Evolutionary conservation across 352 stramenopile species (phyloP), one percentile per base, ranked within the genome.

Genomic region (Phytopythium mirpurense): DNA sequence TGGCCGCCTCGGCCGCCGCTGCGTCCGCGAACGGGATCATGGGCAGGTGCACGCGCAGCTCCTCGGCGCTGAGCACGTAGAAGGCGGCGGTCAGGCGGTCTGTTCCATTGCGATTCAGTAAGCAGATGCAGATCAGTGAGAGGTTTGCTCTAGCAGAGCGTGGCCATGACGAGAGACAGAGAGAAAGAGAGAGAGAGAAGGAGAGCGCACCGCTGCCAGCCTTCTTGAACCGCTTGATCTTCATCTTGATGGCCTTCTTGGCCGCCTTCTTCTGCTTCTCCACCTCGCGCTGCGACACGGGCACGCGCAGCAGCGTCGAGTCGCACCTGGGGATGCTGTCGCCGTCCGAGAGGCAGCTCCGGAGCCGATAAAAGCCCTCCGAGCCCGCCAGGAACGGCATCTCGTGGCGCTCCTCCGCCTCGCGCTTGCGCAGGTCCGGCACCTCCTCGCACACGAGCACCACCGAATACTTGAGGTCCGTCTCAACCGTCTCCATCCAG

Each of bases 171-270:
- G 0, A 40, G 1, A 6, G 4, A 42, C 29, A 32, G 7, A 32
- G 1, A 2, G 2, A 29, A 4, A 14, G 57, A 1, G 1, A 31
- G 5, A n/a, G 36, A 53, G 34, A 12, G 35, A n/a, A 21, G 27
- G 31, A 42, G 10, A 51, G 56, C 63, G 47, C 43, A 83, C 76
- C 74, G 32, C 65, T 64, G 10, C 75, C 70, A 5, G 52, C 29
- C 58, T 91, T 92, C 56, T 92, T 94, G 63, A 91, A 88, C 62
- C 86, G 90, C 54, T 94, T 94, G 65, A 94, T 90, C 57, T 86
- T 85, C 57, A 88, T 90, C 62, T 92, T 94, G 60, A 94, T 69
- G 15, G 71, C 63, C 27, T 94, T 94, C 59, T 92, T 91, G 16
- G 60, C 67, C 1, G 68, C 63, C 45, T 86, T 85, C 55, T 94